Percentiles rank a stretch among this genome's conserved stretches.
Conservation (phyloP, 345 rosid species). For the Bruguiera sexangula region DNA sequence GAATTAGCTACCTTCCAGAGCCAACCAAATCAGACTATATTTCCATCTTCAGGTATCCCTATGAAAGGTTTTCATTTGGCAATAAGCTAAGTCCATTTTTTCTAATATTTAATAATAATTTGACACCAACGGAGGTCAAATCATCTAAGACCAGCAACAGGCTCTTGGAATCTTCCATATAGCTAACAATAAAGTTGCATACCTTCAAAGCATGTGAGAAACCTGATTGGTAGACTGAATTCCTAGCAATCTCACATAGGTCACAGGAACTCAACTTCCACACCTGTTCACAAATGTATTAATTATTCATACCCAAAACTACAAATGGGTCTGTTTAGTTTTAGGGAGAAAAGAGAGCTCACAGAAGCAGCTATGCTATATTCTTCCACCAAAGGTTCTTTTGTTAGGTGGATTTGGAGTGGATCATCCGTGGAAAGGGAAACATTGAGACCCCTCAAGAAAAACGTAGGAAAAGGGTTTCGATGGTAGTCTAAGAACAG, state of each 20-base stretch:
- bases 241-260: conserved; percentile 95
- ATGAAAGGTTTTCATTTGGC: background rate
- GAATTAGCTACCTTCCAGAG: background rate
- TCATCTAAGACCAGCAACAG: background rate
- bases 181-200: conserved; percentile 6
- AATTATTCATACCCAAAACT: background rate
- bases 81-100: background rate
- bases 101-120: background rate
- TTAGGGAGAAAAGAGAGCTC: conserved; percentile 24
- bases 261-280: conserved; percentile 99
- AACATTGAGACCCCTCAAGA: conserved; percentile 91
- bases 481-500: conserved; percentile 93
- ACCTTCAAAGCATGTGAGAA: conserved; percentile 99
- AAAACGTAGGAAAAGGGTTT: conserved; percentile 88
- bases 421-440: conserved; percentile 99
- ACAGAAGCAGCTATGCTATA: conserved; percentile 99
- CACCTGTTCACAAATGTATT: conserved; percentile 42
- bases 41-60: background rate
- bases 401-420: conserved; percentile 93
- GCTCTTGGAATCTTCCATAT: conserved; percentile 5
- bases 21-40: background rate
- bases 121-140: background rate
- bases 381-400: conserved; percentile 97
- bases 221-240: conserved; percentile 98
- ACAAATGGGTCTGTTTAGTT: no score